Base-by-base conservation (phyloP, 1,139 yeast genomes). In the Yamadazyma conglobata region DNA sequence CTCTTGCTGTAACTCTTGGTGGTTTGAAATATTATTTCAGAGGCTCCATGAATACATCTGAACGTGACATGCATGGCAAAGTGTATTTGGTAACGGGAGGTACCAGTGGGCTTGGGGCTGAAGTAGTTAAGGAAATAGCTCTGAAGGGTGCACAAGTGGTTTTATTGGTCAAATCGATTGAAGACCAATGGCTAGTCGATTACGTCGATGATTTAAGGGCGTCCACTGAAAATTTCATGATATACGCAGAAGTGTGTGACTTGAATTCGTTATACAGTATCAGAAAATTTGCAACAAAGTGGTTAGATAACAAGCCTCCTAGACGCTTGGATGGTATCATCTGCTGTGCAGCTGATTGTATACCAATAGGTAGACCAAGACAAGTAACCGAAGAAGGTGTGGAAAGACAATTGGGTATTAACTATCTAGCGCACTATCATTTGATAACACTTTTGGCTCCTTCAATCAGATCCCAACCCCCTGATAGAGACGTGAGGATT, bases 301-400 rank as follows among this genome's bases (percentile, higher is more conserved):
- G 97, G 97, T 67, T 91, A 37, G 95, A 91, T 55, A 88, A 85
- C 51, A 66, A 79, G 23, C 95, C 96, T 1, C 94, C 96, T 5
- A 69, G 98, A 45, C 60, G 98, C 35, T 64, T 91, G 33, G 98
- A 91, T 54, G 95, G 94, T 37, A 73, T 91, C 11, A 58, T 91
- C 4, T 84, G 95, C 50, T 79, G 89, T 58, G 96, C 96, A 2
- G 91, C 87, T 8, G 89, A 86, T 33, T 68, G 80, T 38, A 61
- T 79, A 30, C 97, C 98, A 0, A 64, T 76, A 23, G 77, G 79
- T 10, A 62, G 61, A 31, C 60, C 69, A 9, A 70, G 96, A 37
- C 74, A 73, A 35, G 68, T 78, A 7, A 77, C 94, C 2, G 54
- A 52, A 3, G 97, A 91, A 52, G 97, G 96, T 3, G 70, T 88